Base-by-base conservation (phyloP, 148 eudicot genomes). In the Selenicereus undatus region DNA sequence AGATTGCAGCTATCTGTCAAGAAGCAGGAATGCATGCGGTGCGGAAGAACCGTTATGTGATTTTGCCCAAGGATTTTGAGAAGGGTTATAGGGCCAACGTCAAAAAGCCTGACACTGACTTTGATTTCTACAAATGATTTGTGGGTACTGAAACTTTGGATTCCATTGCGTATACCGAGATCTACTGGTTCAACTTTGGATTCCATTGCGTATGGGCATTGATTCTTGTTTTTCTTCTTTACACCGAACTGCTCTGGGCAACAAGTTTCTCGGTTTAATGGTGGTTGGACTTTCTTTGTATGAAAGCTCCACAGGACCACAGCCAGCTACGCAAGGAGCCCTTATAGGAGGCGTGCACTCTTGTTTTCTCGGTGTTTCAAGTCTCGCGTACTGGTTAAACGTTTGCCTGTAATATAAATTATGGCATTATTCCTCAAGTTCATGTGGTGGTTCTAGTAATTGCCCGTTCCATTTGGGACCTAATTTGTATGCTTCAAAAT, bases 71-170 rank as follows among this genome's bases (percentile, higher is more conserved):
- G 76, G 98, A 94, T 79, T 94, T 94, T 51, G 98, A 94, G 81
- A 94, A 92, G 90, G 98, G 97, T 77, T 92, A 94, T 74, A 84
- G 97, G 84, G 84, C 94, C 65, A 94, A 94, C 36, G 98, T 94
- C 13, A 94, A 92, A 94, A 92, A 94, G 89, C 98, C 97, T 0
- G 93, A 92, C 84, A 94, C 98, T 0, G 94, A 94, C 81, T 94
- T 94, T n/a, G 97, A 94, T 64, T 94, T 92, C 79, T 94, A 92
- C 93, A 94, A 92, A 85, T 94, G 87, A 91, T 79, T 76, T 70
- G 24, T 12, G 54, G 8, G 8, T 50, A 26, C 39, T 1, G 36
- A 32, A 62, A 22, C 30, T 74, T 73, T 50, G 35, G 27, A 66
- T 66, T 66, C 71, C 35, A 26, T 50, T 74, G 76, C 76, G 48